A percentile compares a stretch with the other conserved stretches of the same genome.
Conservation (phyloP, 2,329 filamentous ascomycete genomes). For the Pseudocercospora cruenta region DNA sequence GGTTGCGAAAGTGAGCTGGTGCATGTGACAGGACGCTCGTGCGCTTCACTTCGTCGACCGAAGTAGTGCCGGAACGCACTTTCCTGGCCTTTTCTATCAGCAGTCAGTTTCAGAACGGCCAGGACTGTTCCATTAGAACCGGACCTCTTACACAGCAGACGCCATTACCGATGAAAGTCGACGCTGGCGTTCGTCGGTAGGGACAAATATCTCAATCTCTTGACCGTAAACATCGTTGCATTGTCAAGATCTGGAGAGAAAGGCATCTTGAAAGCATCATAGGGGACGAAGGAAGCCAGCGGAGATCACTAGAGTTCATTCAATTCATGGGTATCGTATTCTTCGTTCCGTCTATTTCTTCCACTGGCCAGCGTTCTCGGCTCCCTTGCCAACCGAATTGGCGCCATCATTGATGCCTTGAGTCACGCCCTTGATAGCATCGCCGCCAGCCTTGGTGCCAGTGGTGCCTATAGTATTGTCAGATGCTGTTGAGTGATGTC, state of each 20-base stretch:
- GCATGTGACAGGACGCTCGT: not conserved
- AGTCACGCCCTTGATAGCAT: conserved; percentile 47
- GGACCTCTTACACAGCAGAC: no score
- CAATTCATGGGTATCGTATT: conserved; percentile 5
- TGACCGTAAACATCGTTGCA: no score
- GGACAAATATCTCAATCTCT: no score
- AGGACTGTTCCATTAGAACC: no score
- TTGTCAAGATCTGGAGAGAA: no score
- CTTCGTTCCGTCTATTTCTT: conserved; percentile 37
- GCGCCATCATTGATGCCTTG: conserved; percentile 51
- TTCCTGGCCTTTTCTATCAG: no score
- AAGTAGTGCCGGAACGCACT: not conserved
- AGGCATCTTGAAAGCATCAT: no score
- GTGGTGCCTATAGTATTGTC: conserved; percentile 39
- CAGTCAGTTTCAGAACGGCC: no score
- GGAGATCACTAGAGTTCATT: not conserved
- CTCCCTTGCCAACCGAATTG: conserved; percentile 47
- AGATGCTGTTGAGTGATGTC: not conserved
- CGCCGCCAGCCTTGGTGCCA: conserved; percentile 48
- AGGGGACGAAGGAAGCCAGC: no score
- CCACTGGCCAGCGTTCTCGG: conserved; percentile 53
- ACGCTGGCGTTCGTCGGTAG: no score
- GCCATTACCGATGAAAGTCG: no score
- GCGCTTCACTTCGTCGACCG: not conserved
- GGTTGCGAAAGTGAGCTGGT: not conserved